Base-by-base conservation (phyloP, 2,329 filamentous ascomycete species). In the Cercospora zeae-maydis region DNA sequence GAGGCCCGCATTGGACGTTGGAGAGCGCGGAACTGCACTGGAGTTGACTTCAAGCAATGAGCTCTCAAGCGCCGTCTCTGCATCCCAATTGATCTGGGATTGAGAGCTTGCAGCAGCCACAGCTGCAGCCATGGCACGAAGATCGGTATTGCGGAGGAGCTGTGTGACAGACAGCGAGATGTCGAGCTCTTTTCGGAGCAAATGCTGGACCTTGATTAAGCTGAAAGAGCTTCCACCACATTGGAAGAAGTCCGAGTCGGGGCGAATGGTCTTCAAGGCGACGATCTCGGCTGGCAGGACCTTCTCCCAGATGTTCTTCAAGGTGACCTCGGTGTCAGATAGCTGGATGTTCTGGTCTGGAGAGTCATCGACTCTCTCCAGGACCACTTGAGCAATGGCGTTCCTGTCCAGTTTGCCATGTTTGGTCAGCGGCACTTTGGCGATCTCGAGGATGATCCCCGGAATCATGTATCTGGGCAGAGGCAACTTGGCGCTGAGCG, bases 391-490 rank as follows among this genome's bases (percentile, higher is more conserved):
- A 10, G 31, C 31, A 6, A 53, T 30, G n/a, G 58, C 58, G 14
- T 52, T 58, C 11, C 59, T 52, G 37, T 63, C 60, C 8, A 59
- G 27, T 27, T 63, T 63, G 34, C 31, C 59, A 31, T 58, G 42
- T 2, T 14, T 24, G 21, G 52, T 58, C 3, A 64, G n/a, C n/a
- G 62, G 62, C 9, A 64, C 13, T 19, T 14, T 42, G 19, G 49
- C 52, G n/a, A 64, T 16, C 2, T 33, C 14, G 24, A 61, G 14
- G 16, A 37, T n/a, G 6, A n/a, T 16, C 4, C 45, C 54, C 10
- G 62, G 62, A 19, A 60, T 21, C 62, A 64, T 64, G 47, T 64
- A 62, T 30, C 45, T 24, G 13, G 53, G 53, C 19, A 64, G 27
- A 45, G 39, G 39, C 39, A 45, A 24, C 39, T 45, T 45, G n/a